These are phyloP conservation scores for Lactarius deliciosus DNA, from an alignment of 768 basidiomycete genomes.

Conservation along the genomic window DNA sequence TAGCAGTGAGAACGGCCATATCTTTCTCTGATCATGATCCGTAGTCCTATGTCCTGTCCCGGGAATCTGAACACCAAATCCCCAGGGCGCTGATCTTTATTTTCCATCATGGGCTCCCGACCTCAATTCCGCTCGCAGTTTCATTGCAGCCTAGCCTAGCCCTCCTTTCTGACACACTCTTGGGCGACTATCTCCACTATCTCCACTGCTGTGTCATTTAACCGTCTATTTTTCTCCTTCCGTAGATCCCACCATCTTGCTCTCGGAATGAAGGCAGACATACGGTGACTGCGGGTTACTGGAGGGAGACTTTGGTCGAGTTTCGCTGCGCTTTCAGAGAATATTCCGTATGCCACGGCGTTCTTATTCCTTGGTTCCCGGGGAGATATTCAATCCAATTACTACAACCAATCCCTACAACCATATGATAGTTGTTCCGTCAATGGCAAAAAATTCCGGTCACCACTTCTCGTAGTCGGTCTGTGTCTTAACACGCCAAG, in stretches of 20 bases:
- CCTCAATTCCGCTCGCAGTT: conserved; percentile 8
- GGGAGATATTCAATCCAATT: background rate
- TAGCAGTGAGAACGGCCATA: conserved; percentile 10
- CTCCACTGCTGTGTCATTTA: conserved; percentile 1
- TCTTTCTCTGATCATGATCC: background rate
- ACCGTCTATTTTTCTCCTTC: background rate
- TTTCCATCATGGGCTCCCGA: background rate
- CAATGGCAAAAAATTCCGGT: conserved; percentile 6
- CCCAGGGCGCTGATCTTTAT: conserved; percentile 11
- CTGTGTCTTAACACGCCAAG: background rate
- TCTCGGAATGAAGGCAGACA: background rate
- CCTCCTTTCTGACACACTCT: background rate
- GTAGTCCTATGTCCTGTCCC: background rate
- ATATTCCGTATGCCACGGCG: background rate
- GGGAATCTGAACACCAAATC: conserved; percentile 7
- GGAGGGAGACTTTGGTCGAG: background rate
- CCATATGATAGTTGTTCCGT: background rate
- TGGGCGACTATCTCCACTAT: conserved; percentile 4
- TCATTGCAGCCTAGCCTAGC: background rate
- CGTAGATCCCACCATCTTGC: background rate
- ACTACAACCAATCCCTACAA: background rate
- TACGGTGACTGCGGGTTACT: background rate
- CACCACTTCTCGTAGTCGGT: background rate
- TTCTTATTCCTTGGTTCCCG: background rate
- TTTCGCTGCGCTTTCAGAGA: background rate